A percentile compares a stretch with the other conserved stretches of the same genome.
Evolutionary conservation across 2,329 filamentous ascomycete genomes (phyloP).

Genomic region (Diaporthe vexans): DNA sequence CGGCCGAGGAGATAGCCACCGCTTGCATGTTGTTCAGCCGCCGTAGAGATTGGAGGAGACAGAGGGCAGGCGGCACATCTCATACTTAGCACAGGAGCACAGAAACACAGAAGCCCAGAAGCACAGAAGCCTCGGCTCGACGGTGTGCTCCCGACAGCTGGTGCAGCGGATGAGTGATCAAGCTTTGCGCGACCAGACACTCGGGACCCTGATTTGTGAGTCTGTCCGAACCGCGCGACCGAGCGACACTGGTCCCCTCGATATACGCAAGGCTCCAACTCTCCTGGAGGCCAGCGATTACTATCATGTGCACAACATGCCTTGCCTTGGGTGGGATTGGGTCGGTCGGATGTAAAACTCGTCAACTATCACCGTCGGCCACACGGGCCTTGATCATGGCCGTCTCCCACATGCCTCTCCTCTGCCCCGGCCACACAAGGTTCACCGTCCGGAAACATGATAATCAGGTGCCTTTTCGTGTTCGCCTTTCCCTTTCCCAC

Average conservation of each 20-base stretch:
- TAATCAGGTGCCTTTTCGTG: background rate
- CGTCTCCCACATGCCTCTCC: background rate
- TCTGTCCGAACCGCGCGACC: slow-evolving; percentile 23
- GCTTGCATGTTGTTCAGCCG: too few relatives aligned
- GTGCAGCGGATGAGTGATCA: slow-evolving; percentile 3
- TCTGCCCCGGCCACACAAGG: background rate
- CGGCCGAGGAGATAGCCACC: background rate
- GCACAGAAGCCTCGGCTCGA: too few relatives aligned
- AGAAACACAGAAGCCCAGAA: too few relatives aligned
- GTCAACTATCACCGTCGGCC: background rate
- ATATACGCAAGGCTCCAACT: too few relatives aligned
- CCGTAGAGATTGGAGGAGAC: too few relatives aligned
- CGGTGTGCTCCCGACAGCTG: too few relatives aligned
- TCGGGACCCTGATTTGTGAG: background rate
- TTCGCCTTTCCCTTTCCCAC: background rate
- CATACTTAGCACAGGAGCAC: too few relatives aligned
- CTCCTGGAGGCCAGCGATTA: background rate
- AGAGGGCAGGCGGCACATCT: too few relatives aligned
- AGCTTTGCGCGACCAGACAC: slow-evolving; percentile 20
- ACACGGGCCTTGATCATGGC: background rate
- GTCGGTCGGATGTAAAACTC: background rate
- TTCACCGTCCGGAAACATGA: background rate
- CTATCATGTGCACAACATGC: background rate
- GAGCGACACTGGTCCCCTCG: background rate
- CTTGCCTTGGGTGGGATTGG: slow-evolving; percentile 8